Base-by-base conservation (phyloP, 2,329 filamentous ascomycete genomes). In the Fusarium paranaense region DNA sequence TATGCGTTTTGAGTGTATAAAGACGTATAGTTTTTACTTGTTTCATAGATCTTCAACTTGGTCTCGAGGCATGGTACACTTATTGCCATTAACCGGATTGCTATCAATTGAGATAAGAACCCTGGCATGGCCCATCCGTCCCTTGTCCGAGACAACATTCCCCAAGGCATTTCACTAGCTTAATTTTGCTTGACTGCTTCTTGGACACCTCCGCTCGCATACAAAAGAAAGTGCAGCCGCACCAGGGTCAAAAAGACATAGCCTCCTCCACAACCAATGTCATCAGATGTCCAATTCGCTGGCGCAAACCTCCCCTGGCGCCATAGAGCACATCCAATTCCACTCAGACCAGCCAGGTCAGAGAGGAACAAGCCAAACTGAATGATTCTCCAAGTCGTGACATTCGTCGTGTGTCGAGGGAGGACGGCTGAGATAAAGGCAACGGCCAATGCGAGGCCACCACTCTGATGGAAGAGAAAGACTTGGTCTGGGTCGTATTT, bases 401-500 rank as follows among this genome's bases (percentile, higher is more conserved):
- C 33, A 16, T 67, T 45, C 18, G 40, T 59, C 6, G 65, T 59
- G n/a, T 33, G 33, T 25, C 61, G 61, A 20, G 66, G 61, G 9
- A 67, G 50, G 9, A 56, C 35, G 3, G 66, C 66, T 2, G 66
- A 67, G 11, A 67, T 11, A 7, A 54, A 67, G 18, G 66, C 66
- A 7, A 67, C 40, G 2, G 61, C 52, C 9, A 67, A 20, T 18
- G 66, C 66, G 14, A 67, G 61, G 25, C 66, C 66, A n/a, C 66
- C 66, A 18, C 66, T 67, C 16, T 67, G 66, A 9, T 67, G 54
- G 54, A 67, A 67, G 20, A 67, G 66, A 60, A 67, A 67, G 42
- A 59, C 42, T 45, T 67, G 66, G 14, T 60, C n/a, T 6, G 66
- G 16, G 11, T 67, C 66, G 18, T 67, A 60, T 14, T 20, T 60